These are phyloP conservation scores for Alliaria petiolata DNA, from an alignment of 345 rosid genomes.

Conservation along the genomic window DNA sequence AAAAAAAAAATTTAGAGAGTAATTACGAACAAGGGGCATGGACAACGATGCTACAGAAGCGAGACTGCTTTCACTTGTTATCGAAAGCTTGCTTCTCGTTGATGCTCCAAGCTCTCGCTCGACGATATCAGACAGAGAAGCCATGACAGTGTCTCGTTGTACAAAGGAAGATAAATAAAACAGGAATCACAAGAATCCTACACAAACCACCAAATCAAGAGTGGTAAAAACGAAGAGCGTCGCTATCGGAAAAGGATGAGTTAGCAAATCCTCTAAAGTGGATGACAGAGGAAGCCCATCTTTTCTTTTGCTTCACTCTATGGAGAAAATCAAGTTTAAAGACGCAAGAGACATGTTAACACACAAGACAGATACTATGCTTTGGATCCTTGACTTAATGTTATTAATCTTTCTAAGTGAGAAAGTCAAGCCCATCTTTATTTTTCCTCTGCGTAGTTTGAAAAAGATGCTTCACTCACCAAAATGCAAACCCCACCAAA, in stretches of 20 bases:
- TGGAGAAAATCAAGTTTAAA: slow-evolving; percentile 10
- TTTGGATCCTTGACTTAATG: slow-evolving; percentile 27
- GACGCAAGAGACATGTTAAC: slow-evolving; percentile 24
- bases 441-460: slow-evolving; percentile 20
- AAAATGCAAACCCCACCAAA: slow-evolving; percentile 31
- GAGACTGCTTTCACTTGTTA: slow-evolving; percentile 58
- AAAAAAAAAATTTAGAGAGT: slow-evolving; percentile 5
- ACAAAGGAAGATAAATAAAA: background rate
- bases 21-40: slow-evolving; percentile 78
- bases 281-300: slow-evolving; percentile 43
- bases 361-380: slow-evolving; percentile 10
- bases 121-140: slow-evolving; percentile 24
- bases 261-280: slow-evolving; percentile 29
- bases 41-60: slow-evolving; percentile 79
- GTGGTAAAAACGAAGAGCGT: slow-evolving; percentile 13
- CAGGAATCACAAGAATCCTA: background rate
- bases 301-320: slow-evolving; percentile 27
- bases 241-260: slow-evolving; percentile 36
- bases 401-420: background rate
- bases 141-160: slow-evolving; percentile 18
- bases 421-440: slow-evolving; percentile 8
- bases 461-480: slow-evolving; percentile 34
- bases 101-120: slow-evolving; percentile 27
- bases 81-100: slow-evolving; percentile 27
- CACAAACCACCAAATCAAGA: slow-evolving; percentile 20